Evolutionary conservation across 1,139 yeast genomes (phyloP), one percentile per base, ranked within the genome.

Genomic region (Candida dubliniensis): DNA sequence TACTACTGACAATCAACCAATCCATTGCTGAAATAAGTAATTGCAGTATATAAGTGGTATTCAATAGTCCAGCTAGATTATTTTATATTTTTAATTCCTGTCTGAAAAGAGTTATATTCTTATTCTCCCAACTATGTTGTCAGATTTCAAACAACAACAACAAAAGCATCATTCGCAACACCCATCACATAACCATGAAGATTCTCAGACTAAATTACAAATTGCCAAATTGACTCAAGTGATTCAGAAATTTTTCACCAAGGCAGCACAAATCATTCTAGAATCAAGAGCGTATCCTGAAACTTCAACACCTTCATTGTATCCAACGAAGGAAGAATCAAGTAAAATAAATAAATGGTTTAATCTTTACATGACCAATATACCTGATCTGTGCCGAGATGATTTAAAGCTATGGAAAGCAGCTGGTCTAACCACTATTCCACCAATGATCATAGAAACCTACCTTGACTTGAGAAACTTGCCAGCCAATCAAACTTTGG

Each of bases 371-470:
- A 64, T 82, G 43, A 52, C 57, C 36, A 71, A 66, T 43, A 76
- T 76, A 45, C 38, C 63, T 8, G 83, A 75, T 32, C 51, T 66
- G 3, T 63, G 71, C 39, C 70, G 75, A 40, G 88, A 81, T 10
- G 89, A 82, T 41, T 63, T 87, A 45, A 69, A 71, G 44, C 65
- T 73, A 10, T 88, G 96, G 96, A 75, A 75, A 48, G 51, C 66
- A 27, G 61, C 64, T 31, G 80, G 77, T 46, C 48, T 75, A 2
- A 47, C 67, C 3, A 50, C 58, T 3, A 61, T 84, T 18, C 90
- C 95, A 2, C 96, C 96, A 1, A 74, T 93, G 65, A 87, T 91
- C 24, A 76, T 93, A 31, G 99, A 93, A 60, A 84, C 95, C 0
- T 87, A 76, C 52, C 70, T 93, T 44, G 96, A 91, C 61, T 69